Evolutionary conservation across 2,329 filamentous ascomycete species (phyloP), one percentile per base, ranked within the genome.

Genomic region (Paramyrothecium roridum): DNA sequence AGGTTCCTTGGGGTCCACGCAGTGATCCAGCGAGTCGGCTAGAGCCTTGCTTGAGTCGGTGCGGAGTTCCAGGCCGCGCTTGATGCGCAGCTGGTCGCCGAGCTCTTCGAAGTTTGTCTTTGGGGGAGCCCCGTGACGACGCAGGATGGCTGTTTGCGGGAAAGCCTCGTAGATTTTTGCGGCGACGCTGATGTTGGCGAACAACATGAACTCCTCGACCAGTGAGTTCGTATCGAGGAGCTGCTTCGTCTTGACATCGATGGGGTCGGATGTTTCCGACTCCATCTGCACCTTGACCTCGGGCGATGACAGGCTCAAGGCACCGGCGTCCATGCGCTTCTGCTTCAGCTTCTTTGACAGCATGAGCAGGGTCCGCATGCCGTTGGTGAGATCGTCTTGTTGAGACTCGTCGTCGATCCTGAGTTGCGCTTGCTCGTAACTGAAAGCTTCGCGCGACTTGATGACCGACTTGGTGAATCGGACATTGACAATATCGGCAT

Each of bases 201-300:
- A 89, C 68, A 99, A 80, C 95, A 99, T 99, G 80, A 99, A 98
- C 70, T 99, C 95, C 70, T 99, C 95, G 26, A 99, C 96, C 6
- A 99, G 84, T 21, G 93, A 97, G 77, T 98, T 99, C 53, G 95
- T 99, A 67, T 95, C 93, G 40, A 99, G 86, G 52, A 93, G 85
- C 65, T 93, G 83, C 76, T 99, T 99, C 7, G 93, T 96, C 79
- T 98, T 92, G 63, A 99, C 91, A 65, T 98, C 95, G 54, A 96
- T 88, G 1, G 95, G 93, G 68, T 98, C 95, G 1, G 93, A 96
- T 1, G 93, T 96, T 74, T 99, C 95, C 10, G 90, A 96, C 70
- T 97, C 93, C 66, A 90, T 90, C 72, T 97, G 91, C 30, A 99
- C 91, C 71, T 93, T 92, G 66, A 99, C 93, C 79, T 99, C 96